These are phyloP conservation scores for Solanum hybrid DNA, from an alignment of 305 asterid species.

Conservation along the genomic window DNA sequence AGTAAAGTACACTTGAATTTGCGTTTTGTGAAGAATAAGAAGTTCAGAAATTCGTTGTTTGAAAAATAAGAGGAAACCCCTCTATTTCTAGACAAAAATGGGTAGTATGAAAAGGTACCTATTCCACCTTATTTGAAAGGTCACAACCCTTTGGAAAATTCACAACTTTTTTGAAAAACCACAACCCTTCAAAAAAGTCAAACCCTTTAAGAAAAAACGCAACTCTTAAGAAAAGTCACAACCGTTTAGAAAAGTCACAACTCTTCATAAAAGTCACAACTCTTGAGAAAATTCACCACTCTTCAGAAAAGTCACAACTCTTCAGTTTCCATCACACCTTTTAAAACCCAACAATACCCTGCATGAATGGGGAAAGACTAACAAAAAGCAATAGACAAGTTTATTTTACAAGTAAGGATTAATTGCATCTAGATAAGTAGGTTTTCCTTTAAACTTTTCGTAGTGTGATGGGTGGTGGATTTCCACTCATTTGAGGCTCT, in stretches of 20 bases:
- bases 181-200: not conserved
- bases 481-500: no score
- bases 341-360: not conserved
- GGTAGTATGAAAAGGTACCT: not conserved
- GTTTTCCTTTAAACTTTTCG: no score
- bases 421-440: no score
- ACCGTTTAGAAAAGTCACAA: no score
- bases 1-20: not conserved
- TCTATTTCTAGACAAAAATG: not conserved
- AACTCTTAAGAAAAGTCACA: not conserved
- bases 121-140: not conserved
- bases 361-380: not conserved
- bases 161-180: no score
- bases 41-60: not conserved
- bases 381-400: not conserved
- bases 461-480: no score
- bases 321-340: not conserved
- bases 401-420: not conserved
- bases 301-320: not conserved
- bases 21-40: not conserved
- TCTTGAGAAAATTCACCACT: no score
- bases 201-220: not conserved
- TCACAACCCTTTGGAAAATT: not conserved
- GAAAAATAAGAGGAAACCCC: not conserved
- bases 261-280: not conserved